Conservation (phyloP, 73 alveolate species). For the Paramecium primaurelia region DNA sequence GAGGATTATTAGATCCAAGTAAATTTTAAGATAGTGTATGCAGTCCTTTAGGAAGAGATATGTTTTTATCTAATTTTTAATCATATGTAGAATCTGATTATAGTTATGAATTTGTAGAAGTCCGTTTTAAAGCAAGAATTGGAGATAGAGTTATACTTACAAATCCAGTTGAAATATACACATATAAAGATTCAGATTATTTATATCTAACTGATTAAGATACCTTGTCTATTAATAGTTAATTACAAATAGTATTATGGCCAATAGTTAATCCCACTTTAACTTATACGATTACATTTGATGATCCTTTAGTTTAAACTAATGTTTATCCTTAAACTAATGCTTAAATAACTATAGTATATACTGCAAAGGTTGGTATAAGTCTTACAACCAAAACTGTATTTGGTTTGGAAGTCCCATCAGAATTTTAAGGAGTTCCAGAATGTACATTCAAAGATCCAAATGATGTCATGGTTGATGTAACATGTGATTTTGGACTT, state of each 20-base stretch:
- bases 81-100: slow-evolving; percentile 41
- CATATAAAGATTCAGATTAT: slow-evolving; percentile 28
- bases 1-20: slow-evolving; percentile 39
- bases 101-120: slow-evolving; percentile 1
- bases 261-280: background rate
- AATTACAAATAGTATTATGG: background rate
- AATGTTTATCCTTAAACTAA: background rate
- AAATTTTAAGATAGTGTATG: slow-evolving; percentile 23
- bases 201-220: background rate
- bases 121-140: slow-evolving; percentile 16
- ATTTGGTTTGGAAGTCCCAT: slow-evolving; percentile 34
- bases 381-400: background rate
- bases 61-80: slow-evolving; percentile 37
- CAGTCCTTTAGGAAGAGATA: background rate
- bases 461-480: background rate
- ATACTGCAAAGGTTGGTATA: background rate
- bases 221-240: background rate
- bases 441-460: slow-evolving; percentile 36
- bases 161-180: slow-evolving; percentile 27
- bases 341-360: background rate
- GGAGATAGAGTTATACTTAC: background rate
- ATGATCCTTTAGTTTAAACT: background rate
- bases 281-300: background rate
- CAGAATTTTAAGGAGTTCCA: slow-evolving; percentile 51
- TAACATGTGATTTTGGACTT: background rate